Conservation (phyloP, 352 stramenopile genomes). For the Phytopythium oedochilum region DNA sequence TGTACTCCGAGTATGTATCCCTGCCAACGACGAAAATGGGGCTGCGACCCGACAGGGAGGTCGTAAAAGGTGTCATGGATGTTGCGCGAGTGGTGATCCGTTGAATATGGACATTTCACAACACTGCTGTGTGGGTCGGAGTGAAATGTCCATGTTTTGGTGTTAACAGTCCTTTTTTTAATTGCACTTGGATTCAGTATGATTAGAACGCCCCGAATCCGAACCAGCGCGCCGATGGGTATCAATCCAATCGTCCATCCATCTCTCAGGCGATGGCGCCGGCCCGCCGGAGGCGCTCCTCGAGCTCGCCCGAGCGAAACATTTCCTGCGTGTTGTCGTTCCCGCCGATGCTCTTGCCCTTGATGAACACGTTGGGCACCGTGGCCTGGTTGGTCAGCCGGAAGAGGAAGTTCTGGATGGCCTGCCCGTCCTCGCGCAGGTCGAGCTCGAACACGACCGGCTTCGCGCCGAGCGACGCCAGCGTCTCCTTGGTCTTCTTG, state of each 20-base stretch:
- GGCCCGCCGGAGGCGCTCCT: conserved; percentile 80
- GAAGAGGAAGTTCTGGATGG: conserved; percentile 91
- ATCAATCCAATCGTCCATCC: no score
- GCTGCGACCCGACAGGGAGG: no score
- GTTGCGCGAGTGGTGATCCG: no score
- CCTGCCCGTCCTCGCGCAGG: conserved; percentile 77
- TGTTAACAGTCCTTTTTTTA: no score
- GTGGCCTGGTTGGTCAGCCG: conserved; percentile 92
- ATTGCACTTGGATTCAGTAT: no score
- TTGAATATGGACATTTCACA: no score
- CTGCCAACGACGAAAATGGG: neutral
- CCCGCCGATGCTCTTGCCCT: conserved; percentile 93
- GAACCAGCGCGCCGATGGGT: no score
- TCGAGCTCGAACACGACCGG: conserved; percentile 77
- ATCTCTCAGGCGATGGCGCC: conserved; percentile 52
- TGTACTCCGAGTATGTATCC: no score
- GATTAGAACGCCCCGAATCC: no score
- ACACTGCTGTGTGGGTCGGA: no score
- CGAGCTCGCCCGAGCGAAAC: conserved; percentile 83
- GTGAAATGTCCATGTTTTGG: no score
- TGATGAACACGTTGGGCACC: conserved; percentile 98
- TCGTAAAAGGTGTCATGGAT: no score
- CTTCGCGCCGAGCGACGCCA: conserved; percentile 53
- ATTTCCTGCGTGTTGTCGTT: conserved; percentile 92
- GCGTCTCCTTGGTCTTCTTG: conserved; percentile 78